Conservation (phyloP, 306 rosid species). For the Hippophae rhamnoides region DNA sequence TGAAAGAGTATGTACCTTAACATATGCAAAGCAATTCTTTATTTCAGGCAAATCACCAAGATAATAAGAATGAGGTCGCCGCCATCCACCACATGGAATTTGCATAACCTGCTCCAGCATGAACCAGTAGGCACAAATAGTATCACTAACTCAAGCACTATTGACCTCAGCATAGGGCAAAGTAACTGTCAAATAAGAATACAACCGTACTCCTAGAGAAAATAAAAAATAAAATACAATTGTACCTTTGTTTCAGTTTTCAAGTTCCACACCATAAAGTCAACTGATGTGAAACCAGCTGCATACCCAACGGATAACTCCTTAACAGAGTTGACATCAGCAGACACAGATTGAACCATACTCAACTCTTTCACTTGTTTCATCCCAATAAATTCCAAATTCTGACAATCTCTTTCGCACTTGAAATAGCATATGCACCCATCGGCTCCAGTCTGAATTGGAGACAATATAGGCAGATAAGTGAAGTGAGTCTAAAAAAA, state of each 20-base stretch:
- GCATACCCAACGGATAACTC: constrained; percentile 46
- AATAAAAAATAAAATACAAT: constrained; percentile 5
- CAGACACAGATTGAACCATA: constrained; percentile 53
- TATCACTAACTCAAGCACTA: constrained; percentile 2
- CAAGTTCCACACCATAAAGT: constrained; percentile 77
- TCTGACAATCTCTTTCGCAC: constrained; percentile 45
- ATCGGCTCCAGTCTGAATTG: constrained; percentile 86
- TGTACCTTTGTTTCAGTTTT: constrained; percentile 68
- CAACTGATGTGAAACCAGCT: constrained; percentile 86
- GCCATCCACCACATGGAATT: constrained; percentile 96
- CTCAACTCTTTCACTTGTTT: constrained; percentile 85
- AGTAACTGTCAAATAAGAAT: constrained; percentile 12
- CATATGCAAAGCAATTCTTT: constrained; percentile 80
- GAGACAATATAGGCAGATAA: constrained; percentile 18
- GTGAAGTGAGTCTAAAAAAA: neutral
- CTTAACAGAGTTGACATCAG: constrained; percentile 26
- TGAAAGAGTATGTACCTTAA: constrained; percentile 48
- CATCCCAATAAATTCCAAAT: constrained; percentile 85
- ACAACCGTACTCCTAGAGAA: constrained; percentile 24
- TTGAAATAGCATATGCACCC: constrained; percentile 87
- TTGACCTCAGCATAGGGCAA: neutral
- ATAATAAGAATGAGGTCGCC: constrained; percentile 84
- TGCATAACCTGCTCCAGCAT: constrained; percentile 49
- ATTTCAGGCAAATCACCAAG: constrained; percentile 81
- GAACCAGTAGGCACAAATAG: constrained; percentile 2